Evolutionary conservation across 2,329 filamentous ascomycete genomes (phyloP).

Genomic region (Cladosporium cucumerinum): DNA sequence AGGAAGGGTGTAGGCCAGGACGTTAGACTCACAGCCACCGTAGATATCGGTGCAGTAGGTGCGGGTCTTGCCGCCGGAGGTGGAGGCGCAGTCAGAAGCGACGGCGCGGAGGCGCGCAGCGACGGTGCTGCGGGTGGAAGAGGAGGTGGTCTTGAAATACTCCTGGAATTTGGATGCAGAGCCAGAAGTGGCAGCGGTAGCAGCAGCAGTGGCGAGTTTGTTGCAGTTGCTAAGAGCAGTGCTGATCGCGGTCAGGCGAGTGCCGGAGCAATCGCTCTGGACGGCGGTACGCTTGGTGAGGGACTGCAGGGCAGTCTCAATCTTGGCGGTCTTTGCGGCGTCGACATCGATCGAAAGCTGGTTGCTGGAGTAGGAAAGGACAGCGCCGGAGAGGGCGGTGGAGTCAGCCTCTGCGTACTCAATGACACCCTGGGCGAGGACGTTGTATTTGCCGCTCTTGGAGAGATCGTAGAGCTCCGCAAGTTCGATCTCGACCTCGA

Average conservation of each 20-base stretch:
- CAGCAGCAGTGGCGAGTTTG: conserved; percentile 52
- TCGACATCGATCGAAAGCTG: conserved; percentile 56
- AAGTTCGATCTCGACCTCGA: conserved; percentile 54
- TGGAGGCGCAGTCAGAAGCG: conserved; percentile 54
- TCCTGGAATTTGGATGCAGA: conserved; percentile 19
- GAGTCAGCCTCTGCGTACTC: conserved; percentile 53
- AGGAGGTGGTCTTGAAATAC: conserved; percentile 58
- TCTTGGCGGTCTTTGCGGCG: conserved; percentile 51
- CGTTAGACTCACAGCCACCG: conserved; percentile 48
- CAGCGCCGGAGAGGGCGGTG: conserved; percentile 51
- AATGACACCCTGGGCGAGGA: conserved; percentile 56
- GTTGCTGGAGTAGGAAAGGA: conserved; percentile 58
- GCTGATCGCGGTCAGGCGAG: conserved; percentile 43
- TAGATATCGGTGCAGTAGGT: conserved; percentile 61
- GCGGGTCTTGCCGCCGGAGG: conserved; percentile 46
- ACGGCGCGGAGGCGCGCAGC: conserved; percentile 52
- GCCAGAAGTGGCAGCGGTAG: conserved; percentile 51
- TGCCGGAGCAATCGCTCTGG: conserved; percentile 48
- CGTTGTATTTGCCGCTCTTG: conserved; percentile 41
- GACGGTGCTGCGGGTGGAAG: conserved; percentile 48
- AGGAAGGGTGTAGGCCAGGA: conserved; percentile 59
- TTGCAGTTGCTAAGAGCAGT: conserved; percentile 55
- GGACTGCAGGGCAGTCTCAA: conserved; percentile 44
- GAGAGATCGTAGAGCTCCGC: conserved; percentile 48
- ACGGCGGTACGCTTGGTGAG: conserved; percentile 51